Conservation (phyloP, 2,329 filamentous ascomycete species). For the Didymella segeticola region DNA sequence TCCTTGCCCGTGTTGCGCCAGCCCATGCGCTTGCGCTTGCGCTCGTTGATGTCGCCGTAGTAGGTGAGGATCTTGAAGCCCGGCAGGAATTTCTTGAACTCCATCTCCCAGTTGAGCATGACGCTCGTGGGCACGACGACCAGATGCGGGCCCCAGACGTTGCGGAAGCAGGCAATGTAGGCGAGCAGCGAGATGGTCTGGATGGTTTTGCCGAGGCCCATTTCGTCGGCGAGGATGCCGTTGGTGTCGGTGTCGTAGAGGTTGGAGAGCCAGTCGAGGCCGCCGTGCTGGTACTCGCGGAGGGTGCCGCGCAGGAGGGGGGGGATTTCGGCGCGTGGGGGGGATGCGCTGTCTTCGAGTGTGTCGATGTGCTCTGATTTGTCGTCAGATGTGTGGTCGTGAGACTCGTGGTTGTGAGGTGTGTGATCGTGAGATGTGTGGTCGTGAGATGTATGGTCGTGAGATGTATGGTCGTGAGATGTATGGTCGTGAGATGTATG, state of each 20-base stretch:
- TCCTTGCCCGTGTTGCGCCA: slow-evolving; percentile 83
- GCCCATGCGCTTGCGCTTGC: slow-evolving; percentile 86
- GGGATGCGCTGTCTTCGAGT: too few relatives aligned
- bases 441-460: too few relatives aligned
- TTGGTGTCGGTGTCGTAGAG: slow-evolving; percentile 93
- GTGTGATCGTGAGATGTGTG: too few relatives aligned
- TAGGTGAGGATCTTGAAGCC: slow-evolving; percentile 98
- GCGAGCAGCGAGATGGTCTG: slow-evolving; percentile 95
- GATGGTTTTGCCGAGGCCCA: slow-evolving; percentile 98
- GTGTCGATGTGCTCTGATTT: too few relatives aligned
- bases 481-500: slow-evolving; percentile 47
- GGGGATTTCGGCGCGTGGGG: slow-evolving; percentile 44
- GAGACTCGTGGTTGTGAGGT: too few relatives aligned
- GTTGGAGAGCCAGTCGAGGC: slow-evolving; percentile 95
- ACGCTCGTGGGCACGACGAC: slow-evolving; percentile 97
- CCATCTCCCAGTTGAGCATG: slow-evolving; percentile 99
- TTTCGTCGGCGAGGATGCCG: slow-evolving; percentile 95
- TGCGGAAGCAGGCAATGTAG: slow-evolving; percentile 86
- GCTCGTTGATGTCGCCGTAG: slow-evolving; percentile 92
- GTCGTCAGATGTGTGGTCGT: too few relatives aligned
- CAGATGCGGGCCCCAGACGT: slow-evolving; percentile 94
- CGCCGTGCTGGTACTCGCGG: slow-evolving; percentile 94
- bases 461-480: too few relatives aligned
- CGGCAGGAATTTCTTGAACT: slow-evolving; percentile 99
- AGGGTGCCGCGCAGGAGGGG: slow-evolving; percentile 83